Evolutionary conservation across 306 rosid genomes (phyloP).

Genomic region (Rosa lucieae): DNA sequence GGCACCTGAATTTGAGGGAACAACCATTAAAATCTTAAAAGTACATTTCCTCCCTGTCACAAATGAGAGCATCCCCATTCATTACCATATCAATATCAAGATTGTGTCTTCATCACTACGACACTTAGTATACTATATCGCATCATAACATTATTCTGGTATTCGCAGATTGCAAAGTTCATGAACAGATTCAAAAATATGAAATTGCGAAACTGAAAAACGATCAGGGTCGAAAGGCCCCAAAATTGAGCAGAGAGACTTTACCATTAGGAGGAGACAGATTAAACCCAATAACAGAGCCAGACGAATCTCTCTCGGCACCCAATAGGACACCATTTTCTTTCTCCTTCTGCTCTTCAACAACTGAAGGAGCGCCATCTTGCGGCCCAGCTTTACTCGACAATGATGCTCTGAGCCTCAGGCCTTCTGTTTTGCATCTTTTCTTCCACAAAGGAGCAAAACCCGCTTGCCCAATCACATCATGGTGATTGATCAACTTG

Average conservation of each 20-base stretch:
- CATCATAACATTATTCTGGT: too few relatives aligned
- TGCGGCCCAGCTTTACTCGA: conserved; percentile 22
- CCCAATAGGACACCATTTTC: conserved; percentile 33
- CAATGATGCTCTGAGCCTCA: conserved; percentile 38
- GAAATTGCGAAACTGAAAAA: background rate
- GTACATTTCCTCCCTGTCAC: background rate
- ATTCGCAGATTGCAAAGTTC: too few relatives aligned
- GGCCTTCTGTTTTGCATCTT: conserved; percentile 6
- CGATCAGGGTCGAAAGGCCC: background rate
- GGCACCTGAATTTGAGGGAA: background rate
- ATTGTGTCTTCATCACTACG: background rate
- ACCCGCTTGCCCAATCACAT: conserved; percentile 19
- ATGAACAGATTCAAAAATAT: background rate
- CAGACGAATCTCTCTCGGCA: conserved; percentile 45
- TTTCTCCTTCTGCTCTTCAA: conserved; percentile 21
- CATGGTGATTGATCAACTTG: background rate
- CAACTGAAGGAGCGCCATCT: conserved; percentile 25
- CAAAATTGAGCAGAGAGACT: background rate
- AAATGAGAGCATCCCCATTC: background rate
- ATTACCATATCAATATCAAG: background rate
- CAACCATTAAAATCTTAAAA: background rate
- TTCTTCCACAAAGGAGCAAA: conserved; percentile 26
- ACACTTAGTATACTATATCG: too few relatives aligned
- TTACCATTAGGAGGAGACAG: conserved; percentile 47
- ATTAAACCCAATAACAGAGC: conserved; percentile 49